Evolutionary conservation across 2,329 filamentous ascomycete genomes (phyloP), one percentile per base, ranked within the genome.

Genomic region (Colletotrichum agaves): DNA sequence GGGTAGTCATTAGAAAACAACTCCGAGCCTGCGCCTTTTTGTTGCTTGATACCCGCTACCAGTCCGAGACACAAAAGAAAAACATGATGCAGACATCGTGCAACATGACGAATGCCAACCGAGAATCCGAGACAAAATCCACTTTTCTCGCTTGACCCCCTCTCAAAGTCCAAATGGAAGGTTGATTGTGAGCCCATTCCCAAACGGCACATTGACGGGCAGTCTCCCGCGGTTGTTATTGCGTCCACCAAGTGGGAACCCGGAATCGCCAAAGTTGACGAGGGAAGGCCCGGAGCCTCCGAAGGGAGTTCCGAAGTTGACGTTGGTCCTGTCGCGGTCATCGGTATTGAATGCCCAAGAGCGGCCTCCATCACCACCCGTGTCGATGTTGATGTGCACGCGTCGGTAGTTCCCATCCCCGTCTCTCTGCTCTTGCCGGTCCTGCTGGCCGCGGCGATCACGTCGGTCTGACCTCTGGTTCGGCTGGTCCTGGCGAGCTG

Each of bases 351-450:
- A 68, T n/a, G 59, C 31, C 63, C 59, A 63, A 5, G 64, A 67
- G 17, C 56, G 62, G 10, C 43, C 37, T 13, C 47, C 52, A 21
- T 50, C 63, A n/a, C 56, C 57, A 15, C 66, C 66, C 4, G 52
- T 47, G 31, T 69, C 66, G 23, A 69, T 62, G 31, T 62, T 69
- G 44, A 67, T 37, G 1, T 69, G 35, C 8, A 67, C 57, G 15
- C 63, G 63, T 2, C 62, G 43, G 11, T 44, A 41, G 19, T 37
- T 50, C 3, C 43, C 37, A 7, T 68, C 33, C 2, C 35, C 49
- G 2, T 68, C 19, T 15, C 37, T 60, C 10, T 27, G 41, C 3
- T 49, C 41, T 21, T 50, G 60, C 4, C n/a, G 43, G 10, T 59
- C 39, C 19, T 37, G 64, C 31, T 39, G 60, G 13, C 43, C 58